Base-by-base conservation (phyloP, 1,139 yeast species). In the Blastobotrys persicus region DNA sequence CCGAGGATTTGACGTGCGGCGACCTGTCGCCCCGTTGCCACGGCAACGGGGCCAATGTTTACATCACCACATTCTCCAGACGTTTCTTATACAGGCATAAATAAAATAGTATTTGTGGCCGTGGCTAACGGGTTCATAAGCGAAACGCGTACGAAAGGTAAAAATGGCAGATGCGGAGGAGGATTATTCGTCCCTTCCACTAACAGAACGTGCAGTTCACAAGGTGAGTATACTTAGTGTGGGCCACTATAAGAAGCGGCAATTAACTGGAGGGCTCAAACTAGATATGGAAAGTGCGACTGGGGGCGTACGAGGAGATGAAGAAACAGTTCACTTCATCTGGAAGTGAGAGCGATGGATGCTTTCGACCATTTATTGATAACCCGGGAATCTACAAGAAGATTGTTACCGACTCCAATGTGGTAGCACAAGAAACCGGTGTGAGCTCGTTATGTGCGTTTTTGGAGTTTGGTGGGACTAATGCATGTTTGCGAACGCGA, bases 351-450 rank as follows among this genome's bases (percentile, higher is more conserved):
- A 65, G 74, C 12, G 88, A 79, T 55, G 76, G 74, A 2, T 76
- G 82, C 43, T 80, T 82, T 58, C 67, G 67, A 14, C 70, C 71
- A 2, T 82, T 79, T 62, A 57, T 76, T 48, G 63, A 66, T 19
- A 77, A 76, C 50, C 77, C 83, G 1, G 84, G 79, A 12, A 47
- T 60, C 4, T 69, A 81, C 58, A 81, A 78, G 58, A 77, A 75
- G 58, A 76, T 83, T 34, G 80, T 85, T 9, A 74, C 79, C 5
- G 99, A 92, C 64, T 67, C 85, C 39, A 92, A 92, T 65, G 97
- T 89, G 13, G 95, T 87, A 18, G 96, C 98, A 0, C 96, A 89
- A 59, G 98, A 92, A 63, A 71, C 85, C 0, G 98, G 89, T 11
- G 72, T 88, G 34, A 67, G 71, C 11, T 75, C 86, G 4, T 66